These are phyloP conservation scores for Chytridium lagenaria DNA, from an alignment of 371 early-diverging fungal genomes.

Conservation along the genomic window DNA sequence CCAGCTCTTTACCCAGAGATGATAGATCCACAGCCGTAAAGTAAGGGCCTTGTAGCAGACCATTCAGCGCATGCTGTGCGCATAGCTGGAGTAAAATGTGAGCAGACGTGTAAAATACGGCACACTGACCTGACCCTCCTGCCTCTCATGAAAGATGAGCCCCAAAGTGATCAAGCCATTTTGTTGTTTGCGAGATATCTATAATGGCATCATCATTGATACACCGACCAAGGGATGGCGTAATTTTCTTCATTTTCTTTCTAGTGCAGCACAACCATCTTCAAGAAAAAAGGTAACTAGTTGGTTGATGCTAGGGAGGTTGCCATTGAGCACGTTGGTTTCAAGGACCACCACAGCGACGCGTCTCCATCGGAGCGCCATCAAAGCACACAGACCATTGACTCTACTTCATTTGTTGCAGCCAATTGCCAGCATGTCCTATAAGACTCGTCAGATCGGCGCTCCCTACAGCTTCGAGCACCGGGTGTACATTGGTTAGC, in stretches of 20 bases:
- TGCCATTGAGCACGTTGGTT: too few species aligned
- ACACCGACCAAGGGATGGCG: too few species aligned
- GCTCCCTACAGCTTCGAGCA: conserved; percentile 87
- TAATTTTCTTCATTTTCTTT: too few species aligned
- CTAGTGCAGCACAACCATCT: too few species aligned
- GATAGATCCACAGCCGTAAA: conserved; percentile 79
- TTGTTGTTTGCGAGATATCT: not conserved
- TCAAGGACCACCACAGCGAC: too few species aligned
- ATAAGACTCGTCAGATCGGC: conserved; percentile 73
- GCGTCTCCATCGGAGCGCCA: not conserved
- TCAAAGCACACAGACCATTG: not conserved
- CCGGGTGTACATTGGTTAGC: conserved; percentile 83
- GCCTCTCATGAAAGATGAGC: conserved; percentile 49
- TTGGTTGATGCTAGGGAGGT: too few species aligned
- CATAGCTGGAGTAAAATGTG: conserved; percentile 50
- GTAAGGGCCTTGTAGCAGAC: conserved; percentile 70
- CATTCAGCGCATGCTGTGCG: conserved; percentile 75
- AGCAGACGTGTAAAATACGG: not conserved
- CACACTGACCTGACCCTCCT: conserved; percentile 63
- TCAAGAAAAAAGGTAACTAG: too few species aligned
- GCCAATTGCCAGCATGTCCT: not conserved
- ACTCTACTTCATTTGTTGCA: not conserved
- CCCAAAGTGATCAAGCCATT: too few species aligned
- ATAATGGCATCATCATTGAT: too few species aligned
- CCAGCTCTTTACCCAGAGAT: conserved; percentile 67